phyloP scores from a whole-genome alignment of 345 rosid genomes.

The Boechera retrofracta region DNA sequence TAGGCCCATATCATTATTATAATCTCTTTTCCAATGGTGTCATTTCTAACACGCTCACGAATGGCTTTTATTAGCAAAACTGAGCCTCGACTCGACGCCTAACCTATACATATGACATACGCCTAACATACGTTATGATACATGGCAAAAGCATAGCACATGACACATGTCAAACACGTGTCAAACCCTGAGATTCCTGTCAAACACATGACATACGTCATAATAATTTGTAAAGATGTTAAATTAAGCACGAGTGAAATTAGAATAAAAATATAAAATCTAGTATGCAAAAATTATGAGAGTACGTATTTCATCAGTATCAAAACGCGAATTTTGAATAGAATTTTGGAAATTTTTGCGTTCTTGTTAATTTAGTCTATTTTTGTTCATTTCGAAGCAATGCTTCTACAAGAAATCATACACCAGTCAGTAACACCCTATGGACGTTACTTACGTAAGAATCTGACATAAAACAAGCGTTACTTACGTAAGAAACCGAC shows the following conservation, averaged over 20 bases:
- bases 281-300: too few species aligned
- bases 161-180: too few species aligned
- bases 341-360: neutral
- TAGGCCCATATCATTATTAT: slow-evolving; percentile 3
- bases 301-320: too few species aligned
- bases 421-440: neutral
- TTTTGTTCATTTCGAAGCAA: neutral
- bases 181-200: too few species aligned
- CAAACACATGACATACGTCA: neutral
- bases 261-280: too few species aligned
- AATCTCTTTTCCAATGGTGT: too few species aligned
- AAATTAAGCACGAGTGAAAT: neutral
- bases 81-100: too few species aligned
- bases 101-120: neutral
- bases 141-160: too few species aligned
- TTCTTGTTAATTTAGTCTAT: neutral
- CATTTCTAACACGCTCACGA: too few species aligned
- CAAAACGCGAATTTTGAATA: too few species aligned
- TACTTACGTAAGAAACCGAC: neutral
- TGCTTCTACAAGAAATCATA: neutral
- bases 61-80: neutral
- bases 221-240: neutral
- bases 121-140: neutral
- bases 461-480: neutral
- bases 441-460: neutral